Evolutionary conservation across 1,284 basidiomycete species (phyloP), one percentile per base, ranked within the genome.

Genomic region (Caloboletus firmus): DNA sequence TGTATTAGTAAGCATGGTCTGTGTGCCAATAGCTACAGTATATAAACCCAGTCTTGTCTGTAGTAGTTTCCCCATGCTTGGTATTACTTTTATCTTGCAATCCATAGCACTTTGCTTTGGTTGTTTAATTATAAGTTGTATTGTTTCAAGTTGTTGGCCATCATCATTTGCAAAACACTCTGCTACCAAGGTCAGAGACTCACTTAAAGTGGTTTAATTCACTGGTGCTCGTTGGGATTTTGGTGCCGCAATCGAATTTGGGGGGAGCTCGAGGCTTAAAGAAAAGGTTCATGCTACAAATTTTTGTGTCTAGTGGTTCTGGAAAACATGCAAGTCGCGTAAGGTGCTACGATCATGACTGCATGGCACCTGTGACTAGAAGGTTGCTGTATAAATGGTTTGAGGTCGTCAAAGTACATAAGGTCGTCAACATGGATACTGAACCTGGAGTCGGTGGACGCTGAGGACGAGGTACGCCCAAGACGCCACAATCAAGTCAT

Each of bases 401-500:
- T 31, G 35, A 37, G 51, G 59, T 62, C 61, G 50, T 67, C 58
- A 67, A 64, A 65, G 63, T 65, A 65, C 64, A 56, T 62, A 46
- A 64, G 35, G 61, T 67, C 61, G 58, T 63, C 63, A 57, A 57
- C 45, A 52, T 53, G 53, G 51, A 60, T 56, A 45, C 51, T 63
- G 53, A 61, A 56, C 64, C 55, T 55, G 47, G 49, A 56, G 51
- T 47, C 26, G 35, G 53, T 56, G 49, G 51, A 49, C 53, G 49
- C 45, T 49, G 42, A 36, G 44, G 49, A 34, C 37, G 55, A 47
- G 44, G 51, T 54, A 54, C 46, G 57, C 45, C 59, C 55, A 55
- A 54, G 54, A 62, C 46, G 50, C 51, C 57, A 57, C 52, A 48
- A 51, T 48, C 49, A 49, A 51, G 45, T 50, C 55, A 35, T 35